Percentiles rank a stretch among this genome's conserved stretches.
These are phyloP conservation scores for Nakaseomyces kungkrabaensis DNA, from an alignment of 1,139 yeast genomes.

Conservation along the genomic window DNA sequence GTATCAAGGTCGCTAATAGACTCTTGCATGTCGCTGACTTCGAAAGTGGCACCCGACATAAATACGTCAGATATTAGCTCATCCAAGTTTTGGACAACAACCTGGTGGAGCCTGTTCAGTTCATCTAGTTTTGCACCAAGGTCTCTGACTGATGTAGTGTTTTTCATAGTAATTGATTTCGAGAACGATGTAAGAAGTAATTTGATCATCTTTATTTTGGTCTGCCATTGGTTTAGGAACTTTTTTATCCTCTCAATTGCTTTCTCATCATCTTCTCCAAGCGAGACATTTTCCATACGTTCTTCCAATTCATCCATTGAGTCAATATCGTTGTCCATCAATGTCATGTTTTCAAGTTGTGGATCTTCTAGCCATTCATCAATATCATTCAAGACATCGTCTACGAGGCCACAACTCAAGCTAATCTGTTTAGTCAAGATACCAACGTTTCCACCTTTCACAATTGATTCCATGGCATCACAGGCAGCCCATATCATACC, in stretches of 20 bases:
- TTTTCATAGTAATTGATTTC: conserved; percentile 41
- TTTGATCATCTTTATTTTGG: conserved; percentile 46
- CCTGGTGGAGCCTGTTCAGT: conserved; percentile 25
- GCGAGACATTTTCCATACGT: conserved; percentile 24
- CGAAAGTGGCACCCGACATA: conserved; percentile 22
- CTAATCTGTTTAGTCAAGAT: conserved; percentile 39
- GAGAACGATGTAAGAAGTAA: conserved; percentile 44
- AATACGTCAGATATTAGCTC: conserved; percentile 30
- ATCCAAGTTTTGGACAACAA: conserved; percentile 28
- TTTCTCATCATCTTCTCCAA: conserved; percentile 19
- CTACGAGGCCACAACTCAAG: conserved; percentile 39
- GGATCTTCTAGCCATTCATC: conserved; percentile 62
- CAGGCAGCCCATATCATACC: conserved; percentile 60
- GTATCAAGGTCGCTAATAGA: conserved; percentile 9
- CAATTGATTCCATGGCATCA: conserved; percentile 35
- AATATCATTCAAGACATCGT: conserved; percentile 57
- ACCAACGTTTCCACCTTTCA: conserved; percentile 43
- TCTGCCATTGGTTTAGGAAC: conserved; percentile 41
- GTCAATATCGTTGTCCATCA: conserved; percentile 30
- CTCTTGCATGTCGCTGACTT: conserved; percentile 13
- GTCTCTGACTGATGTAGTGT: conserved; percentile 15
- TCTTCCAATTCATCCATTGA: conserved; percentile 28
- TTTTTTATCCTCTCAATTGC: conserved; percentile 32
- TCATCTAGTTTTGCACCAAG: conserved; percentile 22
- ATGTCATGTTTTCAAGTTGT: conserved; percentile 28